Percentiles rank a stretch among this genome's conserved stretches.
phyloP scores from a whole-genome alignment of 768 basidiomycete genomes.

The Lyophyllum decastes region DNA sequence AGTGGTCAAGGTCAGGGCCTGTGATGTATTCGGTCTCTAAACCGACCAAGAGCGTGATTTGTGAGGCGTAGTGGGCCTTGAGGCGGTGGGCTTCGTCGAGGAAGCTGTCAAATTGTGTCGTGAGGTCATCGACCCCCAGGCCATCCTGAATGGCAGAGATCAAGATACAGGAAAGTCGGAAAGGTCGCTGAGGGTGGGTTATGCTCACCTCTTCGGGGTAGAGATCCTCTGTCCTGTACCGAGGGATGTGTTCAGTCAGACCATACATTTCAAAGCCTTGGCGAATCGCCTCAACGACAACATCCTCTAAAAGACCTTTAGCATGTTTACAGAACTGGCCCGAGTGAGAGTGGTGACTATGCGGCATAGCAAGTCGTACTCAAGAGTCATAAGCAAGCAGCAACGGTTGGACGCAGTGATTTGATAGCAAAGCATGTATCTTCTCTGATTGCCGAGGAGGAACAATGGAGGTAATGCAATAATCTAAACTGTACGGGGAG shows the following conservation, averaged over 20 bases:
- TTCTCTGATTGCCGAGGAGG: neutral
- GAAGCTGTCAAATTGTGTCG: constrained; percentile 70
- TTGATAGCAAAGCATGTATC: neutral
- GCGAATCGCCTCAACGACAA: constrained; percentile 77
- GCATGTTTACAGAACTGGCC: constrained; percentile 95
- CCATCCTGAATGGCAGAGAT: constrained; percentile 45
- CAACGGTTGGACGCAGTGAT: too few relatives aligned
- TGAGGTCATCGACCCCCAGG: constrained; percentile 51
- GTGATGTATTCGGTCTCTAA: constrained; percentile 93
- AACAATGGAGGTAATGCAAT: neutral
- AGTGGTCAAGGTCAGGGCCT: constrained; percentile 55
- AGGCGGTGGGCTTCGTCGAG: constrained; percentile 80
- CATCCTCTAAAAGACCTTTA: constrained; percentile 74
- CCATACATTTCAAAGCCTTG: constrained; percentile 84
- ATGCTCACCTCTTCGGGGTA: constrained; percentile 92
- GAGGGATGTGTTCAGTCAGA: constrained; percentile 90
- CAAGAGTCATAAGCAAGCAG: neutral
- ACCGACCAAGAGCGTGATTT: constrained; percentile 81
- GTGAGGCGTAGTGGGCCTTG: constrained; percentile 56
- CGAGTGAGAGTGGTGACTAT: constrained; percentile 89
- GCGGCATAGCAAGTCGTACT: constrained; percentile 36
- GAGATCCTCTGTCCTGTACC: constrained; percentile 77
- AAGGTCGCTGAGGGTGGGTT: neutral
- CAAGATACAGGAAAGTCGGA: constrained; percentile 2
- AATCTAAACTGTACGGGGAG: neutral